These are phyloP conservation scores for Gymnopilus junonius DNA, from an alignment of 768 basidiomycete genomes.

Conservation along the genomic window DNA sequence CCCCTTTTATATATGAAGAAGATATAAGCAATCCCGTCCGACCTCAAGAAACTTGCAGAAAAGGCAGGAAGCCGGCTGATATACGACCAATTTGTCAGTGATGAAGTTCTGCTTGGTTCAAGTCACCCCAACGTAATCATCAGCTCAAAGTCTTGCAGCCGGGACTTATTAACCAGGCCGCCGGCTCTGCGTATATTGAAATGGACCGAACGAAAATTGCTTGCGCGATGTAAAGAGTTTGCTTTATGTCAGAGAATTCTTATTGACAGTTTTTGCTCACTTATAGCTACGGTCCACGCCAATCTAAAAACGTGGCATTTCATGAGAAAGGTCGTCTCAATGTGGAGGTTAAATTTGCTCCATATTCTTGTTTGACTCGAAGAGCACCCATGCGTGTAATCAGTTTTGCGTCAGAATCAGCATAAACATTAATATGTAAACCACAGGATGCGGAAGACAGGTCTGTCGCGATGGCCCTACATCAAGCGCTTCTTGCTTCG, in stretches of 20 bases:
- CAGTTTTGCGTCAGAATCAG: slow-evolving; percentile 14
- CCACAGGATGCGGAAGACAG: slow-evolving; percentile 92
- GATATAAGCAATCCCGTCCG: slow-evolving; percentile 32
- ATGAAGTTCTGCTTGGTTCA: slow-evolving; percentile 9
- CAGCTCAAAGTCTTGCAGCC: slow-evolving; percentile 75
- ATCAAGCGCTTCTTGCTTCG: slow-evolving; percentile 84
- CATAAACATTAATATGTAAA: slow-evolving; percentile 22
- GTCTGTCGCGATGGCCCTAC: slow-evolving; percentile 79
- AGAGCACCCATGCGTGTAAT: slow-evolving; percentile 87
- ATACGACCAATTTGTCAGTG: slow-evolving; percentile 86
- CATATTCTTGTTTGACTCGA: slow-evolving; percentile 82
- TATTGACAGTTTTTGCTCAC: slow-evolving; percentile 10
- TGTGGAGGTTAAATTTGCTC: slow-evolving; percentile 96
- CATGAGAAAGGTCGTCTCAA: slow-evolving; percentile 89
- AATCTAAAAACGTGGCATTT: slow-evolving; percentile 79
- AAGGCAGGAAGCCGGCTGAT: slow-evolving; percentile 58
- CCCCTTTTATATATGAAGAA: slow-evolving; percentile 61
- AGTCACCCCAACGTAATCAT: slow-evolving; percentile 13
- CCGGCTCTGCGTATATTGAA: slow-evolving; percentile 97
- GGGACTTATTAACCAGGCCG: slow-evolving; percentile 90
- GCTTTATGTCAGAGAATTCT: not conserved
- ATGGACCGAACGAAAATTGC: slow-evolving; percentile 91
- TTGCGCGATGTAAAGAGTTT: slow-evolving; percentile 85
- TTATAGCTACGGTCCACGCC: slow-evolving; percentile 80
- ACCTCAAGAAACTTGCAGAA: slow-evolving; percentile 44